phyloP scores from a whole-genome alignment of 305 asterid genomes.

The Nicotiana rustica region DNA sequence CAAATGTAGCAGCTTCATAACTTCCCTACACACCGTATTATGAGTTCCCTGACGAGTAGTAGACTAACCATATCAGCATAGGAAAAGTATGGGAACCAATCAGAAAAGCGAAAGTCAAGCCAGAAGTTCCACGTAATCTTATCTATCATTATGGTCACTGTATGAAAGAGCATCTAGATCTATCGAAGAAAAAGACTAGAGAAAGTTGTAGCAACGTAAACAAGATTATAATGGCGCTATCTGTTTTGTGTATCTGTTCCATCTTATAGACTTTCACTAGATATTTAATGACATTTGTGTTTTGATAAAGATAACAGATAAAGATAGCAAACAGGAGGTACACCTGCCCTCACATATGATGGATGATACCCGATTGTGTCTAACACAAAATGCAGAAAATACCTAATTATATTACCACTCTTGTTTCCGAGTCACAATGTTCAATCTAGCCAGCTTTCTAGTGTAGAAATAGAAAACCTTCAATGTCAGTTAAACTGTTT shows the following conservation, averaged over 20 bases:
- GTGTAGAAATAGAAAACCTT: not conserved
- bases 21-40: no score
- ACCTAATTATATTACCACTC: not conserved
- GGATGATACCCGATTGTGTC: not conserved
- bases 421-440: not conserved
- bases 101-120: not conserved
- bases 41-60: no score
- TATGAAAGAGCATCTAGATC: no score
- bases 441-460: not conserved
- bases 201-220: not conserved
- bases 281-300: conserved; percentile 12
- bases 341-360: not conserved
- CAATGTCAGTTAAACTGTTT: not conserved
- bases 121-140: not conserved
- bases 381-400: not conserved
- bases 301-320: not conserved
- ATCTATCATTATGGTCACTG: not conserved
- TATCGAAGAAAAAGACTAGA: not conserved
- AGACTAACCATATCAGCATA: not conserved
- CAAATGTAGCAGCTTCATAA: no score
- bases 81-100: not conserved
- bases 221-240: not conserved
- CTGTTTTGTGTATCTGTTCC: not conserved
- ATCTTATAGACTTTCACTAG: not conserved
- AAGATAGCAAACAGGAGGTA: conserved; percentile 4